These are phyloP conservation scores for Macrolepiota dolichaula DNA, from an alignment of 768 basidiomycete species.

Conservation along the genomic window DNA sequence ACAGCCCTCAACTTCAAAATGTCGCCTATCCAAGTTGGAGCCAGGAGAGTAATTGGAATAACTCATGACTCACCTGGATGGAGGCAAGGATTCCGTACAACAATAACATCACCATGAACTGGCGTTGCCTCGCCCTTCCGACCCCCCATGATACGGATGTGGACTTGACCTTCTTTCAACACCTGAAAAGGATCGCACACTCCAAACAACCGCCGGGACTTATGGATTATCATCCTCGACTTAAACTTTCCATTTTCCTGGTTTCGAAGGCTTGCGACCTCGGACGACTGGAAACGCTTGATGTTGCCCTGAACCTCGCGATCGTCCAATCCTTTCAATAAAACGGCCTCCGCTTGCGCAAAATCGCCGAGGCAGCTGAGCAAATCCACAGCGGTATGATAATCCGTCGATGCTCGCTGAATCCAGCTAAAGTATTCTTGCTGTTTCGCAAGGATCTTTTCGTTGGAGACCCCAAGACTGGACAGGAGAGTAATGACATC, in stretches of 20 bases:
- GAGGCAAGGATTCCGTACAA: conserved; percentile 67
- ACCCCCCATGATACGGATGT: conserved; percentile 52
- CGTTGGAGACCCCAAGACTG: conserved; percentile 56
- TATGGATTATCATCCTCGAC: conserved; percentile 57
- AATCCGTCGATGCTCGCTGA: conserved; percentile 40
- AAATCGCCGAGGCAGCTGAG: conserved; percentile 48
- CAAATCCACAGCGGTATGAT: conserved; percentile 52
- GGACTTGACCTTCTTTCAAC: conserved; percentile 60
- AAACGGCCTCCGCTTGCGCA: conserved; percentile 45
- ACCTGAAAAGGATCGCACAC: conserved; percentile 67
- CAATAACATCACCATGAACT: conserved; percentile 58
- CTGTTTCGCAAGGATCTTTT: conserved; percentile 53
- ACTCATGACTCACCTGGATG: conserved; percentile 47
- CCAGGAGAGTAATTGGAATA: neutral
- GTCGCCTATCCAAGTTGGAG: conserved; percentile 38
- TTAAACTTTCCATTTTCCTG: conserved; percentile 45
- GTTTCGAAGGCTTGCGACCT: conserved; percentile 49
- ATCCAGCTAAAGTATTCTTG: conserved; percentile 60
- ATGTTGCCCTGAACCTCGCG: conserved; percentile 37
- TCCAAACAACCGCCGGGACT: conserved; percentile 61
- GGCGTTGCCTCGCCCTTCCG: conserved; percentile 52
- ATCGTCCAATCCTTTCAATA: conserved; percentile 53
- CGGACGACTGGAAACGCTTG: conserved; percentile 40
- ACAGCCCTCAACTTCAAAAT: conserved; percentile 63
- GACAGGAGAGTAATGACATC: conserved; percentile 66